Conservation (phyloP, 345 rosid genomes). For the Pugionium cornutum region DNA sequence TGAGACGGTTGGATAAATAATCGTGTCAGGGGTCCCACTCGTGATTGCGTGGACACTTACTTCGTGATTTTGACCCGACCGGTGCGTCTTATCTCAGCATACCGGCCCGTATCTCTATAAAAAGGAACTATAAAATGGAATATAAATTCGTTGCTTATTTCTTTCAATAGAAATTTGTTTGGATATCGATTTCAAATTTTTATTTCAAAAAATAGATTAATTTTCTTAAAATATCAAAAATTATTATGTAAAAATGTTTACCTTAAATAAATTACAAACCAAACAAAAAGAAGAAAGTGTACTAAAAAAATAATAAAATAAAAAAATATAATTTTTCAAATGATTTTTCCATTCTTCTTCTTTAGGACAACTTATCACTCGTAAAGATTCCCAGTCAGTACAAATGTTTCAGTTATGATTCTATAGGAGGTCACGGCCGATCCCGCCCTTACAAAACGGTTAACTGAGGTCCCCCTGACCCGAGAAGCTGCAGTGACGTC, state of each 20-base stretch:
- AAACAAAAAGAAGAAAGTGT: too few relatives aligned
- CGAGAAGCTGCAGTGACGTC: conserved; percentile 19
- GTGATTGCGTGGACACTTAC: conserved; percentile 27
- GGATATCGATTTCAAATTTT: too few relatives aligned
- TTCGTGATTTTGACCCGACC: conserved; percentile 41
- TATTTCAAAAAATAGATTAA: too few relatives aligned
- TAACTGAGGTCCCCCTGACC: not conserved
- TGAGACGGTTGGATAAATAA: conserved; percentile 9
- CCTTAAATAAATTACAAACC: too few relatives aligned
- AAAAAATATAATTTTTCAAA: too few relatives aligned
- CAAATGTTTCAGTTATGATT: conserved; percentile 71
- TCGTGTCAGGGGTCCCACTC: conserved; percentile 7
- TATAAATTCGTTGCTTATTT: not conserved
- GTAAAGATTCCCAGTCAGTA: conserved; percentile 47
- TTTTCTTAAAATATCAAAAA: too few relatives aligned
- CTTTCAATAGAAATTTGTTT: too few relatives aligned
- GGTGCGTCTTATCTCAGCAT: conserved; percentile 11
- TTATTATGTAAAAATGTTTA: too few relatives aligned
- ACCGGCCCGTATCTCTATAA: too few relatives aligned
- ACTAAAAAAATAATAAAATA: too few relatives aligned
- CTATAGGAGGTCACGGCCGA: conserved; percentile 42
- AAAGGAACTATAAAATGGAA: too few relatives aligned
- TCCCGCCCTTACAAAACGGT: not conserved
- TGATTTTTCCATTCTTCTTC: conserved; percentile 47
- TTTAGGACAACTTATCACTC: conserved; percentile 64